Conservation (phyloP, 1,139 yeast genomes). For the Blastobotrys petasosporus region DNA sequence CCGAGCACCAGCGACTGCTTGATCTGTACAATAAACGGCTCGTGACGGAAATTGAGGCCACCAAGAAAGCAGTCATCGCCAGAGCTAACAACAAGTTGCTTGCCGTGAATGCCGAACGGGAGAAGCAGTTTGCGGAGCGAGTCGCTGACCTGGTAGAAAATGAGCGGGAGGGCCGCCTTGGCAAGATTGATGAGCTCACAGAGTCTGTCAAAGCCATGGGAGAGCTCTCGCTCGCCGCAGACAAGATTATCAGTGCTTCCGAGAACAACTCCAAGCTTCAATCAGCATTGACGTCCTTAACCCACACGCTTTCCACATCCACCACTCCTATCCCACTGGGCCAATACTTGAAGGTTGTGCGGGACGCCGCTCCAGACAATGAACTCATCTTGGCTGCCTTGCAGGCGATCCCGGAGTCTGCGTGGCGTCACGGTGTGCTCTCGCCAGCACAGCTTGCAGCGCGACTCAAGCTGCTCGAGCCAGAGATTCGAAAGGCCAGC, state of each 20-base stretch:
- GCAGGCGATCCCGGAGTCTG: constrained; percentile 44
- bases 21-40: constrained; percentile 56
- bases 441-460: constrained; percentile 47
- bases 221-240: constrained; percentile 52
- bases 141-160: constrained; percentile 60
- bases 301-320: constrained; percentile 39
- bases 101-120: constrained; percentile 64
- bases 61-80: constrained; percentile 59
- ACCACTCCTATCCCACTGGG: constrained; percentile 35
- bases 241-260: constrained; percentile 49
- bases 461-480: constrained; percentile 70
- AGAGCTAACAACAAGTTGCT: constrained; percentile 76
- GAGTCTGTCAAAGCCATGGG: constrained; percentile 54
- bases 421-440: constrained; percentile 52
- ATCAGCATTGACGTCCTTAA: constrained; percentile 50
- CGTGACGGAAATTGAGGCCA: constrained; percentile 59
- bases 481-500: constrained; percentile 85
- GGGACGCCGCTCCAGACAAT: constrained; percentile 42
- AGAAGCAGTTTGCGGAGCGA: constrained; percentile 62
- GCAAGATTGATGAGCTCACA: constrained; percentile 57
- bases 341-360: constrained; percentile 34
- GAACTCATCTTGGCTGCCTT: constrained; percentile 42
- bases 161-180: constrained; percentile 79
- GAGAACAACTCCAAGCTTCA: constrained; percentile 54
- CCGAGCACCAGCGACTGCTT: constrained; percentile 60